Percentiles rank a stretch among this genome's conserved stretches.
phyloP scores from a whole-genome alignment of 2,329 filamentous ascomycete species.

The Apiospora marii region DNA sequence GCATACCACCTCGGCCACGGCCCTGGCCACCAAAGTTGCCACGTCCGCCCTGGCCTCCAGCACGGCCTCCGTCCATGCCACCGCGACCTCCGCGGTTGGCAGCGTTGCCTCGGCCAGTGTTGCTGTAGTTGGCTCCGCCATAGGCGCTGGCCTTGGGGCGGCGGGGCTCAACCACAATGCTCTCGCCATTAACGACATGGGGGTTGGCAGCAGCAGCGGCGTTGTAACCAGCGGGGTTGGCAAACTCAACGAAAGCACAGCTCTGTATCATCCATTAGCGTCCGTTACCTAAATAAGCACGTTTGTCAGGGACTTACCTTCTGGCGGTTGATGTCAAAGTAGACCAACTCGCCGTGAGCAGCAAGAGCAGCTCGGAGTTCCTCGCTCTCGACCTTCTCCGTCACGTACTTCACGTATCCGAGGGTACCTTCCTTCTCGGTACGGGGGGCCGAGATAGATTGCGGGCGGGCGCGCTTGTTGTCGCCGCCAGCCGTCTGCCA shows the following conservation, averaged over 20 bases:
- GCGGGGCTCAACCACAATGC: slow-evolving; percentile 87
- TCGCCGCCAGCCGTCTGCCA: slow-evolving; percentile 92
- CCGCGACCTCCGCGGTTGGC: slow-evolving; percentile 70
- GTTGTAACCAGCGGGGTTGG: slow-evolving; percentile 79
- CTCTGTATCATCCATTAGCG: slow-evolving; percentile 65
- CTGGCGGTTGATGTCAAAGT: slow-evolving; percentile 80
- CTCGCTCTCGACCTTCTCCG: slow-evolving; percentile 81
- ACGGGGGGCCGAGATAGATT: slow-evolving; percentile 66
- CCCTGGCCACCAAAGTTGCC: slow-evolving; percentile 74
- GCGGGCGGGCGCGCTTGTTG: slow-evolving; percentile 80
- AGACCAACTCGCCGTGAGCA: slow-evolving; percentile 74
- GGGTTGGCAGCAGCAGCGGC: slow-evolving; percentile 86
- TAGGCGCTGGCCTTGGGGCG: slow-evolving; percentile 77
- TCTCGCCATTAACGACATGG: slow-evolving; percentile 82
- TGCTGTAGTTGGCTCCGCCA: slow-evolving; percentile 72
- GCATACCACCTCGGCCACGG: slow-evolving; percentile 72
- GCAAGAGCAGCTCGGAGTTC: slow-evolving; percentile 75
- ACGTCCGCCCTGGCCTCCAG: slow-evolving; percentile 68
- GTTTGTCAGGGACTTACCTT: slow-evolving; percentile 70
- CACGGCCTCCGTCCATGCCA: slow-evolving; percentile 66
- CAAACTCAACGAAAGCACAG: slow-evolving; percentile 96
- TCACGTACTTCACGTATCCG: slow-evolving; percentile 96
- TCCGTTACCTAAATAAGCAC: background rate
- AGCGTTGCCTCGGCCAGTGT: slow-evolving; percentile 65
- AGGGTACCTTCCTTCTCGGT: slow-evolving; percentile 78